These are phyloP conservation scores for Penicillium expansum DNA, from an alignment of 2,329 filamentous ascomycete species.

Conservation along the genomic window DNA sequence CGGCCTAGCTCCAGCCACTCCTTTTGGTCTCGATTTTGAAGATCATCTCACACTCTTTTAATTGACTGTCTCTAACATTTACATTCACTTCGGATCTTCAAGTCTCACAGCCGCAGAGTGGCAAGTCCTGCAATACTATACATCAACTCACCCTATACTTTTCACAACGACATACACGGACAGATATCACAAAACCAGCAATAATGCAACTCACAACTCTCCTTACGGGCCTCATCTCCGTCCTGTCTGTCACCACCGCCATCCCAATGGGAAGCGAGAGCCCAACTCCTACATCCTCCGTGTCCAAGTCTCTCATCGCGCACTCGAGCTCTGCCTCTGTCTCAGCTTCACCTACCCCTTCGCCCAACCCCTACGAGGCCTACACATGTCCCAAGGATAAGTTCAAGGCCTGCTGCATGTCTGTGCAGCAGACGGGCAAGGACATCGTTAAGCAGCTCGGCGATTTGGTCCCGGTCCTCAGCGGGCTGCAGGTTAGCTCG, in stretches of 20 bases:
- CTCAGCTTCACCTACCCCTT: constrained; percentile 8
- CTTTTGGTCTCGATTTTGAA: constrained; percentile 2
- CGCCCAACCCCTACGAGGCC: constrained; percentile 11
- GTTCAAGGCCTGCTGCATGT: constrained; percentile 29
- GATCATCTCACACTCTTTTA: not conserved
- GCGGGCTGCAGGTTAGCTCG: constrained; percentile 23
- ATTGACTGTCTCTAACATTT: no score
- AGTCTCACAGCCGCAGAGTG: not conserved
- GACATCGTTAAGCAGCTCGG: constrained; percentile 19
- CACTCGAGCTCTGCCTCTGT: constrained; percentile 3
- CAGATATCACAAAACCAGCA: not conserved
- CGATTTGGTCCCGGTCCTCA: constrained; percentile 21
- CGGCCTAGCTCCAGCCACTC: constrained; percentile 19
- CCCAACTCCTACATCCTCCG: constrained; percentile 3
- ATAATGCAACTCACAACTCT: constrained; percentile 15
- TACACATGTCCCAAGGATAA: constrained; percentile 25
- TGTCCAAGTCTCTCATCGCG: constrained; percentile 1
- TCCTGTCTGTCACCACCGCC: constrained; percentile 13
- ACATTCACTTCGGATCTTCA: constrained; percentile 1
- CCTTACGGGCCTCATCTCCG: constrained; percentile 9
- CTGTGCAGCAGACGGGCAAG: constrained; percentile 17
- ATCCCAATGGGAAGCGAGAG: constrained; percentile 10
- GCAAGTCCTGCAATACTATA: not conserved
- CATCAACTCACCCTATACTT: not conserved
- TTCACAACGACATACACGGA: not conserved